Base-by-base conservation (phyloP, 805 yeast species). In the Metschnikowia picachoensis region DNA sequence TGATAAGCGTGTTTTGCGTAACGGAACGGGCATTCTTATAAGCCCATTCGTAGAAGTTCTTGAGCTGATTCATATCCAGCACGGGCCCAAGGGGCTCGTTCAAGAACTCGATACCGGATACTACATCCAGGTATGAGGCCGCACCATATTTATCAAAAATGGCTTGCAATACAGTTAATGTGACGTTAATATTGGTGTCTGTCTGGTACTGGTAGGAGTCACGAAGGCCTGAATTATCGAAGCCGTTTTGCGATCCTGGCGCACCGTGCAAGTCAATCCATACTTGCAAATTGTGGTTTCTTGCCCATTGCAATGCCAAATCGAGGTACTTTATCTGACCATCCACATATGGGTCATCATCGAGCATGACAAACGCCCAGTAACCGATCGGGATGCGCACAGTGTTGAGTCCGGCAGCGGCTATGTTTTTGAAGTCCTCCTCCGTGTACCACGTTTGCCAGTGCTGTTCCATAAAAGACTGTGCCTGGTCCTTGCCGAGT, bases 191-290 rank as follows among this genome's bases (percentile, higher is more conserved):
- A 37, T 56, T 56, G 37, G 34, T 46, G 41, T 47, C 49, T 17
- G 47, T 44, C 45, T 54, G 58, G 49, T 46, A 54, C 39, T 42
- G 45, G 41, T 52, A 43, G 20, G 25, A 37, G 60, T 85, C 97
- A 59, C 96, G 78, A 51, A 79, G 69, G 27, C 98, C 98, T 8
- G 96, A 87, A 72, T 91, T 91, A 66, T 91, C 98, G 60, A 89
- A 92, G 12, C 97, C 97, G 63, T 91, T 91, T 66, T 91, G 98
- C 17, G 96, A 86, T 17, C 97, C 97, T 30, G 96, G 95, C n/a
- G 86, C 95, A 51, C 97, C 97, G 63, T 91, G 98, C 59, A 91
- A 67, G 65, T 92, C 97, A 37, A 91, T 76, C 97, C 96, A 89
- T 20, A 81, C 95, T 60, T 83, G 82, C 52, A 91, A 60, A 34